phyloP scores from a whole-genome alignment of 192 early-diverging fungal genomes.

The Podila clonocystis region DNA sequence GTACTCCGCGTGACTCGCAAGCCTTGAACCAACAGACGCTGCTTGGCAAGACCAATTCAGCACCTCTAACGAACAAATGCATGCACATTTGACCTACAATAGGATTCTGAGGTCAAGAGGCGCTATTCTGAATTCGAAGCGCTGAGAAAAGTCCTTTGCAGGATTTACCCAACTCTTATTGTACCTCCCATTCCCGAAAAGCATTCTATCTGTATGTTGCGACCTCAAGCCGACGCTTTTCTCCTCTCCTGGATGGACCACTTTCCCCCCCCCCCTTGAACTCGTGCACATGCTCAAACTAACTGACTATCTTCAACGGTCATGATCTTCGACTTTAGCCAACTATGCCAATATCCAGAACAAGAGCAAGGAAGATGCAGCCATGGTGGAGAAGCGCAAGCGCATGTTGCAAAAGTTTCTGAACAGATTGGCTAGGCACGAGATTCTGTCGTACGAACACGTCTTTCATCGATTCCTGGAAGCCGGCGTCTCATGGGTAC shows the following conservation, averaged over 20 bases:
- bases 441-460: constrained; percentile 86
- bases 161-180: constrained; percentile 87
- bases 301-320: background rate
- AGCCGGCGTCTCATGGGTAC: constrained; percentile 75
- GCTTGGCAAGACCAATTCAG: background rate
- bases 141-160: constrained; percentile 77
- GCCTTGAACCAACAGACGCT: background rate
- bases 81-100: background rate
- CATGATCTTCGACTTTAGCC: constrained; percentile 31
- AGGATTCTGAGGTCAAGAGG: constrained; percentile 78
- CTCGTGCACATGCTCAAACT: background rate
- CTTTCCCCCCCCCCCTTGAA: background rate
- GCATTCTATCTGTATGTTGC: constrained; percentile 83
- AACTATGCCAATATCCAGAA: constrained; percentile 81
- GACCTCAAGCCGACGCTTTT: constrained; percentile 16
- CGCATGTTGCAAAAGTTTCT: constrained; percentile 94
- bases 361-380: constrained; percentile 91
- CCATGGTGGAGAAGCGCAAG: constrained; percentile 91
- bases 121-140: constrained; percentile 98
- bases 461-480: constrained; percentile 95
- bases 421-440: constrained; percentile 90
- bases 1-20: background rate
- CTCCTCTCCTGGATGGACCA: constrained; percentile 1
- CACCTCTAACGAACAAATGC: background rate
- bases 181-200: constrained; percentile 98